Base-by-base conservation (phyloP, 2,329 filamentous ascomycete species). In the Ceratocystis diversiconidia region DNA sequence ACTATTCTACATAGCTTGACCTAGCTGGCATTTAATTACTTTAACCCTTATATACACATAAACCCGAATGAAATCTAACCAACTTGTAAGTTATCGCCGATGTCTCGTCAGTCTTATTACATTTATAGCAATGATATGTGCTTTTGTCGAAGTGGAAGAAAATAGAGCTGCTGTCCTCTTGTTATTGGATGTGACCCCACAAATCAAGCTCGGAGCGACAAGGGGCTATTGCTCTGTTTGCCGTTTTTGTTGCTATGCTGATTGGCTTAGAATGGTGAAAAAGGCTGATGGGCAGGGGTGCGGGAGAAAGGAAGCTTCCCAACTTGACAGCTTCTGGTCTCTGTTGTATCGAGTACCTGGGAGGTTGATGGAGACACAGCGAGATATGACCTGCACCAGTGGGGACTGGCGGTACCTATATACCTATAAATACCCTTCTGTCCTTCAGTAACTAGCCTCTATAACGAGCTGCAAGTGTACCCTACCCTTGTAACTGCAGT, bases 291-390 rank as follows among this genome's bases (percentile, higher is more conserved):
- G 44, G 15, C 19, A 19, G 19, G 44, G 15, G 22, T 10, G 52
- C 52, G 52, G 52, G 32, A 59, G 52, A 59, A 59, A 32, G 52
- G 52, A 59, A 59, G 52, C 52, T 59, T 59, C 7, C 50, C 50
- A 48, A 19, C 44, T 48, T 48, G 44, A 17, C 44, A 48, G 44
- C 44, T 48, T 55, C 19, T 19, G 19, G 50, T 41, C 36, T 41
- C 8, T 12, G 36, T 41, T 41, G 36, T 41, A 41, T 12, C 36
- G 36, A 41, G 36, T 41, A 41, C 36, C 36, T 41, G 3, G 8
- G 3, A 12, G 10, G 36, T 41, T 3, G 8, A 41, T 7, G 15
- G 12, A 32, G 28, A 10, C 48, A 52, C 36, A 41, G 36, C 36
- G 36, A 41, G 36, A 12, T 12, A 12, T 3, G 36, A 12, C 36